Base-by-base conservation (phyloP, 1,284 basidiomycete species). In the Trichosporon coremiiforme region DNA sequence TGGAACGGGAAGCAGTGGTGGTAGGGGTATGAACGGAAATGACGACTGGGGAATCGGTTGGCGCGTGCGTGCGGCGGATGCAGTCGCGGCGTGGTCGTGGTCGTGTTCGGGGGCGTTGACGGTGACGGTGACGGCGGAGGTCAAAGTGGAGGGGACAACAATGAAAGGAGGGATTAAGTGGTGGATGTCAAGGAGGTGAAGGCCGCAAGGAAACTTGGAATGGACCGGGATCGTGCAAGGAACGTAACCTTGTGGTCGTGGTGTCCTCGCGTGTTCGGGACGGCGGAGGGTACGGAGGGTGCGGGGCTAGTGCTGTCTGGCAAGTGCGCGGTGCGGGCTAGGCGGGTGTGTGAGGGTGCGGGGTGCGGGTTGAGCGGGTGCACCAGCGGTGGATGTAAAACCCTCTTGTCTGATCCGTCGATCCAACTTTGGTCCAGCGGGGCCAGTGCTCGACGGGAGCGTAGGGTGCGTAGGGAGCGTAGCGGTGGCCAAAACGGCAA, bases 401-500 rank as follows among this genome's bases (percentile, higher is more conserved):
- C 57, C 57, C 57, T 33, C 57, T 62, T 33, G 57, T n/a, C 57
- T 62, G 57, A n/a, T 33, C 57, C 29, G 57, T 62, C 57, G 57
- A 62, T 62, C 57, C 29, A 62, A 62, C 57, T 62, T 33, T 33
- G 57, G 22, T 29, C 29, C 53, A 29, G 53, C 22, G 36, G 36
- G n/a, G 45, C 33, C 33, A 35, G 33, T 4, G 5, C 33, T 35
- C 33, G 33, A 4, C 33, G n/a, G n/a, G n/a, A n/a, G n/a, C n/a
- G n/a, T n/a, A n/a, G n/a, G n/a, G n/a, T n/a, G n/a, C n/a, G n/a
- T n/a, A n/a, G 33, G 33, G 33, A 35, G 2, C 5, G 50, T 17
- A 17, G 50, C 20, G 50, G 50, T 53, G 50, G 50, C 50, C 50
- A 53, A 53, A 53, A 25, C 22, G 20, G 50, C 50, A 53, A 53